phyloP scores from a whole-genome alignment of 2,329 filamentous ascomycete species.

The Trichophaea hybrida region DNA sequence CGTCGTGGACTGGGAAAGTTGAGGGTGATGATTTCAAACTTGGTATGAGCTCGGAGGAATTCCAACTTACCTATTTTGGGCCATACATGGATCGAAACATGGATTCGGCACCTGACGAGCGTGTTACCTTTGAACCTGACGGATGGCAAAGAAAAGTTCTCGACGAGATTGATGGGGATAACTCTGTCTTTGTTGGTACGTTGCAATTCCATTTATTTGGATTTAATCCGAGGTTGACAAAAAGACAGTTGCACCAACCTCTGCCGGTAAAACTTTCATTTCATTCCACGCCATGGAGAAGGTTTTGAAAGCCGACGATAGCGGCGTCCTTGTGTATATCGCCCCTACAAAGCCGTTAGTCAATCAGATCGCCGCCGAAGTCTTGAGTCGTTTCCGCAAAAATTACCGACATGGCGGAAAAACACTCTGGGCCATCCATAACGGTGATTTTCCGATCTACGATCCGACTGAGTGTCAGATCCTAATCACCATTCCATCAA shows the following conservation, averaged over 20 bases:
- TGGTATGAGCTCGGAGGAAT: constrained; percentile 38
- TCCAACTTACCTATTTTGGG: constrained; percentile 54
- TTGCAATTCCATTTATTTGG: no score
- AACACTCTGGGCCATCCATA: constrained; percentile 67
- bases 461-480: constrained; percentile 59
- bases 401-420: constrained; percentile 42
- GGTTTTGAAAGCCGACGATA: constrained; percentile 51
- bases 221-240: no score
- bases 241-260: constrained; percentile 41
- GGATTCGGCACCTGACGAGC: constrained; percentile 50
- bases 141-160: constrained; percentile 62
- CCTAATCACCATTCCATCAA: constrained; percentile 61
- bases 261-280: constrained; percentile 70
- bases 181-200: constrained; percentile 60
- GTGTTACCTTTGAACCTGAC: constrained; percentile 60
- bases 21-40: constrained; percentile 26
- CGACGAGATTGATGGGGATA: constrained; percentile 54
- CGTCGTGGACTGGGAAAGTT: constrained; percentile 11
- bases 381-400: constrained; percentile 61
- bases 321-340: constrained; percentile 61
- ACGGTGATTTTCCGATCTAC: constrained; percentile 60
- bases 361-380: constrained; percentile 69
- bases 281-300: constrained; percentile 75
- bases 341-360: constrained; percentile 70
- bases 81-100: constrained; percentile 64